A percentile compares a stretch with the other conserved stretches of the same genome.
Evolutionary conservation across 73 alveolate genomes (phyloP).

Genomic region (Tetrahymena borealis): DNA sequence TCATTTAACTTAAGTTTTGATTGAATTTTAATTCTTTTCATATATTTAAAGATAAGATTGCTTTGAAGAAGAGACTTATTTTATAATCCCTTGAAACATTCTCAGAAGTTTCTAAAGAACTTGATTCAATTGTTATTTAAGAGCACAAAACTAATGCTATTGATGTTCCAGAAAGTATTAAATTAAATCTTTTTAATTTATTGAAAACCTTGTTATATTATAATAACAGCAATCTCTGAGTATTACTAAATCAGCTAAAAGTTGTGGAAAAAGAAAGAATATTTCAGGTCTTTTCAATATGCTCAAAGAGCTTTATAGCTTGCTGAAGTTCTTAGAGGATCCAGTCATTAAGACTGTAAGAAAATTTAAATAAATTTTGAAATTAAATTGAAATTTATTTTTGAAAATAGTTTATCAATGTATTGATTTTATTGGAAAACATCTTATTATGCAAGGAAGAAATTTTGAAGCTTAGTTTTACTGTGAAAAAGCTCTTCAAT

Average conservation of each 20-base stretch:
- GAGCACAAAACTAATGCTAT: neutral
- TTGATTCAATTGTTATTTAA: neutral
- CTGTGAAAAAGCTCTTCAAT: neutral
- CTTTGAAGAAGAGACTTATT: neutral
- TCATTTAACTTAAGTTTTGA: too few species aligned
- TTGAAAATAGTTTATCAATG: neutral
- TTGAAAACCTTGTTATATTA: neutral
- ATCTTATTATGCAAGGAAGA: neutral
- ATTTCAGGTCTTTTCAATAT: neutral
- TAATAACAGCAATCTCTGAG: neutral
- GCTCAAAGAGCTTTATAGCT: neutral
- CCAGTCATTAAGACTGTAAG: neutral
- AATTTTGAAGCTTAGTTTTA: neutral
- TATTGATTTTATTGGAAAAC: neutral
- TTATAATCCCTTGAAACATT: neutral
- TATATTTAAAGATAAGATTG: neutral
- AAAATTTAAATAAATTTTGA: neutral
- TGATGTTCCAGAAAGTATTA: neutral
- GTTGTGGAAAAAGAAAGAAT: neutral
- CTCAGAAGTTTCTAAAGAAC: neutral
- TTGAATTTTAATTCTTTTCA: too few species aligned
- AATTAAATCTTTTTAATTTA: too few species aligned
- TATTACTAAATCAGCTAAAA: neutral
- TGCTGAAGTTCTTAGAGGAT: neutral
- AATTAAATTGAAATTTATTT: neutral